Evolutionary conservation across 176 grass and related monocot species (phyloP).

Genomic region (Thalia dealbata): DNA sequence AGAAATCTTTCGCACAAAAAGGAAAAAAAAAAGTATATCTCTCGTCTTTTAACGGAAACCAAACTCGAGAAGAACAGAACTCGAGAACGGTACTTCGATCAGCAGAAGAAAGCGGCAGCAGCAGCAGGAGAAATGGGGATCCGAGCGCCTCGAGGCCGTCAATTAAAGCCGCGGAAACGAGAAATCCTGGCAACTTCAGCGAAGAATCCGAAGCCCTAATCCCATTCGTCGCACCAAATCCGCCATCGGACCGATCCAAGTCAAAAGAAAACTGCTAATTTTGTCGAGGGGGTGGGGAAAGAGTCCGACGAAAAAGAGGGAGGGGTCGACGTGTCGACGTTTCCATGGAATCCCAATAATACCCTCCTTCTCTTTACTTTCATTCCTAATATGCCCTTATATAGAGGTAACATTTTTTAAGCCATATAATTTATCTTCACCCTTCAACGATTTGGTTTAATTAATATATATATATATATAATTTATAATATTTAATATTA

Average conservation of each 20-base stretch:
- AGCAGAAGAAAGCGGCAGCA: neutral
- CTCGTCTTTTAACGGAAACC: neutral
- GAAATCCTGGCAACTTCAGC: neutral
- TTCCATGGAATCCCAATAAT: neutral
- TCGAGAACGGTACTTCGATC: neutral
- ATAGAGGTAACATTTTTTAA: too few relatives aligned
- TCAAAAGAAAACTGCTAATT: constrained; percentile 1
- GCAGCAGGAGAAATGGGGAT: neutral
- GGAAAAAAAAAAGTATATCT: too few relatives aligned
- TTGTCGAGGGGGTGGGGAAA: too few relatives aligned
- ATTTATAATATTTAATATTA: too few relatives aligned
- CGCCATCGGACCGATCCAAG: neutral
- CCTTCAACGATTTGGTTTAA: too few relatives aligned
- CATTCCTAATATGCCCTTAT: neutral
- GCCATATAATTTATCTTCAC: too few relatives aligned
- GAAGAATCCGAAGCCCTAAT: constrained; percentile 1
- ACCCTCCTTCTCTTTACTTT: neutral
- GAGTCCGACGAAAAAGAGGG: too few relatives aligned
- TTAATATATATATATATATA: too few relatives aligned
- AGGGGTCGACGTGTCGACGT: neutral
- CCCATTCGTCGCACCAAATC: neutral
- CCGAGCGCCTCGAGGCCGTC: neutral
- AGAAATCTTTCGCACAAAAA: neutral
- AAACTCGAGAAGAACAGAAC: neutral
- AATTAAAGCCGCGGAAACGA: neutral